Evolutionary conservation across 345 rosid genomes (phyloP).

Genomic region (Arabis hirsuta): DNA sequence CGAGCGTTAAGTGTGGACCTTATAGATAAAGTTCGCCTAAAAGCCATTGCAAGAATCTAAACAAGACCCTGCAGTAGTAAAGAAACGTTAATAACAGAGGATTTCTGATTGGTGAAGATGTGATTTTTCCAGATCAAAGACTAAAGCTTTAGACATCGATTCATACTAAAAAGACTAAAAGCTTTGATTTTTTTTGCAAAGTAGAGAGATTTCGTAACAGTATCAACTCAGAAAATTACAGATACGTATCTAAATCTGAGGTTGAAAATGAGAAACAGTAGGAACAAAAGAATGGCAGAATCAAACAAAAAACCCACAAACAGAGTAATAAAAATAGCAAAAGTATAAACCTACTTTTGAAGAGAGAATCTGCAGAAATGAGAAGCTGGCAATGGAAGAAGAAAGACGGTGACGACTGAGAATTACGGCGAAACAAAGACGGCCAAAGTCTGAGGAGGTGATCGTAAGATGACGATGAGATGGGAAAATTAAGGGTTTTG

Average conservation of each 20-base stretch:
- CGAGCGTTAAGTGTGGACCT: conserved; percentile 53
- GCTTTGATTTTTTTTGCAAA: neutral
- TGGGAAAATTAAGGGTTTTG: conserved; percentile 33
- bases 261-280: neutral
- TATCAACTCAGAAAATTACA: neutral
- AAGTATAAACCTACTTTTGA: neutral
- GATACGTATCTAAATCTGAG: conserved; percentile 24
- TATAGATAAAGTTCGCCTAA: conserved; percentile 53
- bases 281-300: neutral
- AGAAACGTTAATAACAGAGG: neutral
- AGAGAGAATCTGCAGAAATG: conserved; percentile 4
- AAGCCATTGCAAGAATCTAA: conserved; percentile 58
- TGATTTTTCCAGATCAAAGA: conserved; percentile 17
- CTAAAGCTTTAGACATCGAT: neutral
- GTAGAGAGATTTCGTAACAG: conserved; percentile 1
- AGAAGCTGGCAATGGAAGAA: conserved; percentile 36
- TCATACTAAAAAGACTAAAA: neutral
- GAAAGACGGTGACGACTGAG: conserved; percentile 13
- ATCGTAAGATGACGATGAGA: too few species aligned
- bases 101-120: conserved; percentile 16
- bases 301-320: neutral
- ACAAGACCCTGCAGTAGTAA: conserved; percentile 32
- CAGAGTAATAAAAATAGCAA: neutral
- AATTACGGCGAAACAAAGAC: conserved; percentile 14
- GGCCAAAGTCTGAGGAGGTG: too few species aligned